Percentiles rank a stretch among this genome's conserved stretches.
Conservation (phyloP, 2,329 filamentous ascomycete genomes). For the Talaromyces atroroseus region DNA sequence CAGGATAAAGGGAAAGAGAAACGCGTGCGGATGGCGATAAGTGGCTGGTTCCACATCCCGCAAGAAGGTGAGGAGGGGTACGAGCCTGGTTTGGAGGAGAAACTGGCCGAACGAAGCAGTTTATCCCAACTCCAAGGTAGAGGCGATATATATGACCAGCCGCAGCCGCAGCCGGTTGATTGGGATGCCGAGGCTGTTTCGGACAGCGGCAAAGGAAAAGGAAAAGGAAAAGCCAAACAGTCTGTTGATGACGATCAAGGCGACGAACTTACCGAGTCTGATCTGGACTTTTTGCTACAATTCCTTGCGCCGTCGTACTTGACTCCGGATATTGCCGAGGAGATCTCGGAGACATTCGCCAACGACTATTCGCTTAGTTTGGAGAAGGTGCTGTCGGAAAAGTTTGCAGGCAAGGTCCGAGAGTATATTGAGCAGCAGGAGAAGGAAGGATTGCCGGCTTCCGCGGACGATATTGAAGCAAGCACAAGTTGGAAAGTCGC, state of each 20-base stretch:
- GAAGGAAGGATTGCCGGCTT: slow-evolving; percentile 36
- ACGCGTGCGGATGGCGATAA: slow-evolving; percentile 87
- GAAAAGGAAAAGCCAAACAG: slow-evolving; percentile 33
- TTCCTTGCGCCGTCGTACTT: slow-evolving; percentile 88
- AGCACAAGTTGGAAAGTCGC: slow-evolving; percentile 67
- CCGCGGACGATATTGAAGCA: slow-evolving; percentile 54
- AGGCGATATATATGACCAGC: slow-evolving; percentile 81
- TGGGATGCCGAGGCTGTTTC: slow-evolving; percentile 36
- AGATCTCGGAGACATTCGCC: slow-evolving; percentile 71
- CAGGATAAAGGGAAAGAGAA: slow-evolving; percentile 56
- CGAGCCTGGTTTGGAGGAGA: slow-evolving; percentile 80
- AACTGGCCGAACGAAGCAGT: slow-evolving; percentile 80
- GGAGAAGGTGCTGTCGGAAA: slow-evolving; percentile 68
- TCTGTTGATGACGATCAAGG: slow-evolving; percentile 44
- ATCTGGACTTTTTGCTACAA: slow-evolving; percentile 83
- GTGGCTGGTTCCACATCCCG: slow-evolving; percentile 98
- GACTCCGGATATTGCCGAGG: slow-evolving; percentile 82
- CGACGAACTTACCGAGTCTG: slow-evolving; percentile 63
- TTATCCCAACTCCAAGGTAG: slow-evolving; percentile 90
- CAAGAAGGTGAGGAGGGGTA: slow-evolving; percentile 91
- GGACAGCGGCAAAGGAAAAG: slow-evolving; percentile 21
- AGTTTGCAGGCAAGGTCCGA: slow-evolving; percentile 68
- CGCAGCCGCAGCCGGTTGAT: slow-evolving; percentile 56
- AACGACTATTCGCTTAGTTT: slow-evolving; percentile 81
- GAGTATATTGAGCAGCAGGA: slow-evolving; percentile 66